Percentiles rank a stretch among this genome's conserved stretches.
Evolutionary conservation across 257 asterid genomes (phyloP).

Genomic region (Penstemon davidsonii): DNA sequence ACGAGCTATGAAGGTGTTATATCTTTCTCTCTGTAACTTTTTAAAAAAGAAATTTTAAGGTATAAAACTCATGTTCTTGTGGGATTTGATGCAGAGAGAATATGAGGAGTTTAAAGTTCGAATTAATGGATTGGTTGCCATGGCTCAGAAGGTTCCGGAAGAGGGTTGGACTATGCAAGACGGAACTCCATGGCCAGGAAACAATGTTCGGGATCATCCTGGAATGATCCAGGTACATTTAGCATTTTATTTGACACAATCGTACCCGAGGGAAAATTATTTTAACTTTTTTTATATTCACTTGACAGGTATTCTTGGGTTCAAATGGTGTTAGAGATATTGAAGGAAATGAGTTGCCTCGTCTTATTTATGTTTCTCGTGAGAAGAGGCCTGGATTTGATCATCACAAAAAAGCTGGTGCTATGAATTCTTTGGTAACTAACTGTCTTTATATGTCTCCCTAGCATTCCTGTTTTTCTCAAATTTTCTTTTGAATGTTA

Average conservation of each 20-base stretch:
- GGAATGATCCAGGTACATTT: constrained; percentile 92
- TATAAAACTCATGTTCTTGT: constrained; percentile 2
- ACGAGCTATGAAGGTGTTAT: constrained; percentile 89
- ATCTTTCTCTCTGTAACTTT: not conserved
- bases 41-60: not conserved
- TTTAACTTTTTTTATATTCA: constrained; percentile 17
- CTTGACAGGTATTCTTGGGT: constrained; percentile 83
- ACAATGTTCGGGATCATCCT: constrained; percentile 95
- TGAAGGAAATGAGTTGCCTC: constrained; percentile 90
- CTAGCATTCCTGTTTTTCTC: not conserved
- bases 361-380: constrained; percentile 93
- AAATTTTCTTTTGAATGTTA: not conserved
- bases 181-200: constrained; percentile 98
- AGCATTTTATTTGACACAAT: not conserved
- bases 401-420: constrained; percentile 99
- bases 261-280: too few species aligned
- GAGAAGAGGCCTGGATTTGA: constrained; percentile 97
- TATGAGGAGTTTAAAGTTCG: constrained; percentile 90
- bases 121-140: constrained; percentile 82
- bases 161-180: constrained; percentile 99
- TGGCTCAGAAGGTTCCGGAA: constrained; percentile 91
- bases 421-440: constrained; percentile 93
- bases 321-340: constrained; percentile 77
- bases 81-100: constrained; percentile 63
- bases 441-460: not conserved